phyloP scores from a whole-genome alignment of 192 early-diverging fungal species.

The Physocladia obscura region DNA sequence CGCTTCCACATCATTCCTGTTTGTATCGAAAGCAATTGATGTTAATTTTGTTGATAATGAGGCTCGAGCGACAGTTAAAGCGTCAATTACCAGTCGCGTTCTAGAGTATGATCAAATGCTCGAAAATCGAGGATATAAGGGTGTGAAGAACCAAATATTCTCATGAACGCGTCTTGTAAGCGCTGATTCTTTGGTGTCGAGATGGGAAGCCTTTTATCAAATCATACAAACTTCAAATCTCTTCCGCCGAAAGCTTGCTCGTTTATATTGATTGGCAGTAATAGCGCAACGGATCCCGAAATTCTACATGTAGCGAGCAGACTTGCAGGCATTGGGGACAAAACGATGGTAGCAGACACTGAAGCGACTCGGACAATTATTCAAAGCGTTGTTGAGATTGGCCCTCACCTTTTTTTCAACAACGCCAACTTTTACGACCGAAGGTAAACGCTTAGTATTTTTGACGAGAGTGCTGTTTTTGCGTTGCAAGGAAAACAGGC shows the following conservation, averaged over 20 bases:
- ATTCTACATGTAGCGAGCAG: constrained; percentile 75
- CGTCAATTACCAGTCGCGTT: constrained; percentile 52
- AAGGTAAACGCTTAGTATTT: constrained; percentile 32
- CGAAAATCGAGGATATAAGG: constrained; percentile 60
- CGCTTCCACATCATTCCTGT: constrained; percentile 96
- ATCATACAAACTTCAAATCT: constrained; percentile 81
- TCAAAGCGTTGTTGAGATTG: neutral
- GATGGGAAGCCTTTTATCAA: constrained; percentile 88
- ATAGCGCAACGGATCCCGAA: constrained; percentile 67
- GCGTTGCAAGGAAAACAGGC: constrained; percentile 40
- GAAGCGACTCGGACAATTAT: constrained; percentile 47
- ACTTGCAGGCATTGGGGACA: constrained; percentile 63
- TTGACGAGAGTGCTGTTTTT: constrained; percentile 48
- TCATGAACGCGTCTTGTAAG: constrained; percentile 92
- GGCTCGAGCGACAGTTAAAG: constrained; percentile 74
- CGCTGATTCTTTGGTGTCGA: constrained; percentile 96
- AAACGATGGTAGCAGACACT: constrained; percentile 71
- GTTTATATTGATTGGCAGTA: constrained; percentile 62
- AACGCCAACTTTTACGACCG: constrained; percentile 36
- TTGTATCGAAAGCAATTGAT: constrained; percentile 92
- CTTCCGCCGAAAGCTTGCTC: constrained; percentile 66
- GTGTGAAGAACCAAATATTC: constrained; percentile 95
- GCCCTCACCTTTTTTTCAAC: constrained; percentile 8
- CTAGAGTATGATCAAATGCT: constrained; percentile 49
- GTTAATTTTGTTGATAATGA: constrained; percentile 90